Base-by-base conservation (phyloP, 352 stramenopile genomes). In the Halophytophthora polymorphica region DNA sequence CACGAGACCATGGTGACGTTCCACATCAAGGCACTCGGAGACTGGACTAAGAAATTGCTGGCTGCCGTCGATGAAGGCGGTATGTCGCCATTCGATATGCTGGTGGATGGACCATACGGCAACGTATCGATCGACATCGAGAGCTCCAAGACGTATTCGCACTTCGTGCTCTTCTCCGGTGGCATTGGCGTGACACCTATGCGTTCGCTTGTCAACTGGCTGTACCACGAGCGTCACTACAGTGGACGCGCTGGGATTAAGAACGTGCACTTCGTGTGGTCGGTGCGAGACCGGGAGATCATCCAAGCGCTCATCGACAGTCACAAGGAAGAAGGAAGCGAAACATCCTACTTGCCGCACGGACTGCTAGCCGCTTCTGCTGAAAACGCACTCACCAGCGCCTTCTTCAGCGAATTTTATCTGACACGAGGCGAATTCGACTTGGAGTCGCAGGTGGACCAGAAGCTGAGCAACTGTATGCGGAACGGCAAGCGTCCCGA, bases 1-100 rank as follows among this genome's bases (percentile, higher is more conserved):
- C 52, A 72, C 18, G 77, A 94, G 66, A 15, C 63, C 45, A 63
- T 79, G 56, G 61, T 87, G n/a, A 78, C 61, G 6, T 71, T 93
- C 50, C 72, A 88, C 53, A 80, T 93, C 51, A 76, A 73, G 29
- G 51, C 55, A 6, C 28, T 72, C 0, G 81, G 78, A 2, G 77
- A 91, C 50, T 89, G 81, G 81, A 89, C 78, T 14, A 58, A 57
- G 6, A 65, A 62, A 22, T 60, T 91, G 7, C 51, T 62, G 3
- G 37, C 58, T 36, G 31, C 33, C 23, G 45, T 53, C n/a, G 43
- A 58, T 14, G 18, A 41, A 18, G 18, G 38, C 13, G 25, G 22
- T 28, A 15, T 48, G 4, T 33, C 45, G 5, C 44, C 58, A 6
- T 65, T 69, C 2, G 58, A 62, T 3, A 29, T 85, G 6, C 53